Evolutionary conservation across 306 rosid genomes (phyloP).

Genomic region (Corylus avellana): DNA sequence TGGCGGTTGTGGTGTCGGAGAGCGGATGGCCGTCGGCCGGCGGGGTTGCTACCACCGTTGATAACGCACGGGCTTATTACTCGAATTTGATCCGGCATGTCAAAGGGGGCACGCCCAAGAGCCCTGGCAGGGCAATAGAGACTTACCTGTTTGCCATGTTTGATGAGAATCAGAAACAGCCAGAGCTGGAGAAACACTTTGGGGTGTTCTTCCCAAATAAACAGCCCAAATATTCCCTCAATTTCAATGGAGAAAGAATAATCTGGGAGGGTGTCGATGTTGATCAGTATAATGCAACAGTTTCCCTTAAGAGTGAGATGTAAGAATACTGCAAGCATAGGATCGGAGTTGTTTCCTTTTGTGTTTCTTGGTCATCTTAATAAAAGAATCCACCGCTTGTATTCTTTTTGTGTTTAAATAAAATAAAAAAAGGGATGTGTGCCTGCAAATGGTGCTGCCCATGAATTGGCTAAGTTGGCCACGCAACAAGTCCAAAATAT

Average conservation of each 20-base stretch:
- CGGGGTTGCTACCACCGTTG: conserved; percentile 38
- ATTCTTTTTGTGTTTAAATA: too few relatives aligned
- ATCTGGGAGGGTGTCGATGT: conserved; percentile 2
- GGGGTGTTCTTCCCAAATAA: conserved; percentile 38
- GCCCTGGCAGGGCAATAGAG: conserved; percentile 45
- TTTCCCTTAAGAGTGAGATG: conserved; percentile 21
- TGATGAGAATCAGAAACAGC: conserved; percentile 35
- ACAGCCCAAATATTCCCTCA: conserved; percentile 30
- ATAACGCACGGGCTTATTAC: conserved; percentile 50
- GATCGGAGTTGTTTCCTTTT: not conserved
- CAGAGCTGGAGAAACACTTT: conserved; percentile 38
- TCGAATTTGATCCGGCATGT: conserved; percentile 57
- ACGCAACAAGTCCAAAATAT: too few relatives aligned
- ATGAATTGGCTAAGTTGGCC: too few relatives aligned
- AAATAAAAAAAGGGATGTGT: too few relatives aligned
- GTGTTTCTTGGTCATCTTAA: not conserved
- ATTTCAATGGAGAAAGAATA: conserved; percentile 28
- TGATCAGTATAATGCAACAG: conserved; percentile 15
- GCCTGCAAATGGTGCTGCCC: too few relatives aligned
- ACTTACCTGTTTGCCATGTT: conserved; percentile 46
- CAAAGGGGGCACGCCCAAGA: conserved; percentile 54
- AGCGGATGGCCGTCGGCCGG: conserved; percentile 77
- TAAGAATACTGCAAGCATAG: conserved; percentile 4
- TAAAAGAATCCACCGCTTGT: not conserved
- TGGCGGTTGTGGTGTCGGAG: conserved; percentile 65